Conservation (phyloP, 2,329 filamentous ascomycete species). For the Thermothelomyces thermophilus region DNA sequence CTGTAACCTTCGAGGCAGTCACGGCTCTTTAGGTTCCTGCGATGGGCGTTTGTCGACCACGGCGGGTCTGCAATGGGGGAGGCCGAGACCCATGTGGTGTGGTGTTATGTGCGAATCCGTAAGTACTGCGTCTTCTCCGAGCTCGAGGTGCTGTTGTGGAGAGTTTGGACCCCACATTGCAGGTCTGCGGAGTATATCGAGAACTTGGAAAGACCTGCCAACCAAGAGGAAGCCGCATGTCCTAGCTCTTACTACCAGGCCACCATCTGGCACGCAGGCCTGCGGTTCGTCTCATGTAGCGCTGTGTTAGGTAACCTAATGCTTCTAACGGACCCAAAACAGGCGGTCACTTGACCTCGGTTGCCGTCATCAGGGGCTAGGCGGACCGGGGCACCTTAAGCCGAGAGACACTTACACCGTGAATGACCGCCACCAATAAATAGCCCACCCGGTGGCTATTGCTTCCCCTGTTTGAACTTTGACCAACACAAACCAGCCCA, state of each 20-base stretch:
- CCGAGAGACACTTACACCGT: conserved; percentile 9
- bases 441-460: background rate
- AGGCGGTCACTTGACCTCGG: conserved; percentile 9
- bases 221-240: background rate
- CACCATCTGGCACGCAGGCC: background rate
- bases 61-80: no score
- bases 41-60: no score
- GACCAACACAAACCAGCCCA: background rate
- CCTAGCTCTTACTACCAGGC: background rate
- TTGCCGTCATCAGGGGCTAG: background rate
- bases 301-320: conserved; percentile 3
- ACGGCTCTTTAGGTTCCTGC: no score
- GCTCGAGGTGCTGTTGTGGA: no score
- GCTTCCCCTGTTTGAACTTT: background rate
- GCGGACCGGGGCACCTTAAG: conserved; percentile 1
- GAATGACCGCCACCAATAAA: conserved; percentile 8
- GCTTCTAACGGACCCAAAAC: background rate
- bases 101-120: no score
- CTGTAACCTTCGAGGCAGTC: no score
- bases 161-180: no score
- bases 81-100: no score
- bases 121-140: no score
- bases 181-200: no score
- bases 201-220: no score
- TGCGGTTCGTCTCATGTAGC: background rate